phyloP scores from a whole-genome alignment of 176 grass and related monocot species.

The Pontederia crassipes region DNA sequence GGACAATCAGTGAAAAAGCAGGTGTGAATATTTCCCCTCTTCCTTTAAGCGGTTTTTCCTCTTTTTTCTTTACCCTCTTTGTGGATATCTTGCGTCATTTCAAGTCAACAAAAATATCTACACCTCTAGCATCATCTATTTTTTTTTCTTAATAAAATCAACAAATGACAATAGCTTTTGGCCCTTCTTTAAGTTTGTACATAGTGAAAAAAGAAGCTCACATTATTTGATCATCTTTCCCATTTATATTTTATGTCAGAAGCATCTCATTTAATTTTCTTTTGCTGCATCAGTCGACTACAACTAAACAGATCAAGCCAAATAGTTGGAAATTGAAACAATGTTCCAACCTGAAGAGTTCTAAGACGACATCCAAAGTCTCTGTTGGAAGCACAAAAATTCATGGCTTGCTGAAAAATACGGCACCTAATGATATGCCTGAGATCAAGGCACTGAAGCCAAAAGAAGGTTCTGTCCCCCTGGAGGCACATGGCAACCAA shows the following conservation, averaged over 20 bases:
- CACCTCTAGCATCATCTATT: no score
- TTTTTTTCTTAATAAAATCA: not conserved
- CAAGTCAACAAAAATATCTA: no score
- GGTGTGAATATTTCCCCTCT: conserved; percentile 26
- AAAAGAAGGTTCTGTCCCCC: conserved; percentile 11
- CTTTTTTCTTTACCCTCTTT: not conserved
- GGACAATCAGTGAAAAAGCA: conserved; percentile 23
- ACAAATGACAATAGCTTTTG: no score
- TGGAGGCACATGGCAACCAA: conserved; percentile 14
- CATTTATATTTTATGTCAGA: no score
- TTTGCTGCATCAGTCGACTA: conserved; percentile 17
- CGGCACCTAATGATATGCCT: conserved; percentile 14
- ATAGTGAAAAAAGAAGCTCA: no score
- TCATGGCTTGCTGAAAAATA: conserved; percentile 18
- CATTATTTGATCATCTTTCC: no score
- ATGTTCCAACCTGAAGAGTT: conserved; percentile 20
- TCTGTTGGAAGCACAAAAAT: conserved; percentile 14
- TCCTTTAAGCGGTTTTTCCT: not conserved
- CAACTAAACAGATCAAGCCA: conserved; percentile 14
- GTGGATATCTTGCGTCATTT: not conserved
- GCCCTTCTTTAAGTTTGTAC: no score
- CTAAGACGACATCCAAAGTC: conserved; percentile 16
- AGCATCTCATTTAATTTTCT: not conserved
- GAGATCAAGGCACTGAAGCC: conserved; percentile 7
- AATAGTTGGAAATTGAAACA: conserved; percentile 19